Conservation (phyloP, 768 basidiomycete genomes). For the Hygrophoropsis aurantiaca region DNA sequence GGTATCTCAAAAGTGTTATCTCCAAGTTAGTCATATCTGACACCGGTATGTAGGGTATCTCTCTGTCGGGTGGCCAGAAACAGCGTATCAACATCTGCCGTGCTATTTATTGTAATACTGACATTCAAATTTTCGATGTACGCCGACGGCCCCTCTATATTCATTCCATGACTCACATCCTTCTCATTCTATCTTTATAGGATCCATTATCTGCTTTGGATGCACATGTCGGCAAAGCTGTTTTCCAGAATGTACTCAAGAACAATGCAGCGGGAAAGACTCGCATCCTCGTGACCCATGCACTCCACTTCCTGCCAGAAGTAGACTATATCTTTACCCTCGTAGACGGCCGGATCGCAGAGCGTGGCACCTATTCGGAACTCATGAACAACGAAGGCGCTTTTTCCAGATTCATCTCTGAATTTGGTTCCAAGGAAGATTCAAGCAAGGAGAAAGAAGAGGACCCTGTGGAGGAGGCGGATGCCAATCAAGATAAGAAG, state of each 20-base stretch:
- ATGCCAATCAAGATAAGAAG: constrained; percentile 34
- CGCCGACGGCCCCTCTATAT: constrained; percentile 8
- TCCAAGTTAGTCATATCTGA: neutral
- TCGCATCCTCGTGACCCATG: constrained; percentile 87
- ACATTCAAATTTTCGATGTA: constrained; percentile 82
- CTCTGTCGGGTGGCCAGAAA: constrained; percentile 79
- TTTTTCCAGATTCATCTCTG: constrained; percentile 71
- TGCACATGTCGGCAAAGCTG: constrained; percentile 85
- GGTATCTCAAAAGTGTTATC: constrained; percentile 18
- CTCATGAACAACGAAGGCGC: constrained; percentile 63
- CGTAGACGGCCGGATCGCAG: constrained; percentile 72
- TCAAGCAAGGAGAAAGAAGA: constrained; percentile 41
- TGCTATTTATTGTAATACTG: constrained; percentile 82
- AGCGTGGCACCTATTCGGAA: constrained; percentile 76
- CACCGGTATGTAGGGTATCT: constrained; percentile 60
- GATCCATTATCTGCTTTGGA: constrained; percentile 91
- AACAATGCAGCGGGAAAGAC: constrained; percentile 68
- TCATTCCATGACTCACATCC: constrained; percentile 1
- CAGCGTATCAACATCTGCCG: constrained; percentile 86
- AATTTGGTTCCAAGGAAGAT: constrained; percentile 74
- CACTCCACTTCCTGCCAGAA: constrained; percentile 83
- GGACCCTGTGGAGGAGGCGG: constrained; percentile 29
- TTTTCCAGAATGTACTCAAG: constrained; percentile 82
- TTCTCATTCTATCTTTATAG: constrained; percentile 25
- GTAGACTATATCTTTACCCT: constrained; percentile 86